A percentile compares a stretch with the other conserved stretches of the same genome.
These are phyloP conservation scores for Phoma herbarum DNA, from an alignment of 2,329 filamentous ascomycete species.

Conservation along the genomic window DNA sequence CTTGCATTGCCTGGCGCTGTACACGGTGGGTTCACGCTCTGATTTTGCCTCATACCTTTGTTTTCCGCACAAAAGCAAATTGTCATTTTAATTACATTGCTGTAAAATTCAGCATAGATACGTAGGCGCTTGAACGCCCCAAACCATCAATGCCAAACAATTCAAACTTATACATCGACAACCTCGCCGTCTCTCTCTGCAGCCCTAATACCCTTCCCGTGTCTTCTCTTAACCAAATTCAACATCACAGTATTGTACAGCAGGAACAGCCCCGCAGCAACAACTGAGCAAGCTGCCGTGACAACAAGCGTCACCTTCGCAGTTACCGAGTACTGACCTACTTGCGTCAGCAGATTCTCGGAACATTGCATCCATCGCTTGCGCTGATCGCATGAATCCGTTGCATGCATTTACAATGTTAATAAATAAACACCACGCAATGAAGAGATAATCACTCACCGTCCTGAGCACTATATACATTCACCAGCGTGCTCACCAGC, in stretches of 20 bases:
- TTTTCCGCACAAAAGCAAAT: not conserved
- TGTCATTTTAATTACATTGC: not conserved
- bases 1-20: constrained; percentile 12
- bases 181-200: constrained; percentile 20
- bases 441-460: constrained; percentile 52
- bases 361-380: too few species aligned
- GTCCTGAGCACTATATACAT: constrained; percentile 59
- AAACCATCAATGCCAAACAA: not conserved
- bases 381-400: too few species aligned
- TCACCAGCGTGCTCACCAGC: constrained; percentile 60
- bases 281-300: constrained; percentile 47
- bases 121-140: not conserved
- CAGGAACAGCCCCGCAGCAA: constrained; percentile 44
- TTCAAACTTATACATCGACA: not conserved
- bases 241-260: constrained; percentile 52
- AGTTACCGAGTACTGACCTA: constrained; percentile 49
- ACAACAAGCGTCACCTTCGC: constrained; percentile 53
- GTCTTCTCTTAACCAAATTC: constrained; percentile 41
- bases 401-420: too few species aligned
- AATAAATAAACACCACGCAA: too few species aligned
- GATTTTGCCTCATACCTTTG: not conserved
- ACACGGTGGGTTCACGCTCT: constrained; percentile 9
- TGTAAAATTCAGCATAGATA: not conserved
- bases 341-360: not conserved
- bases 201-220: constrained; percentile 41